Evolutionary conservation across 495 filamentous ascomycete species (phyloP).

Genomic region (Aspergillus campestris): DNA sequence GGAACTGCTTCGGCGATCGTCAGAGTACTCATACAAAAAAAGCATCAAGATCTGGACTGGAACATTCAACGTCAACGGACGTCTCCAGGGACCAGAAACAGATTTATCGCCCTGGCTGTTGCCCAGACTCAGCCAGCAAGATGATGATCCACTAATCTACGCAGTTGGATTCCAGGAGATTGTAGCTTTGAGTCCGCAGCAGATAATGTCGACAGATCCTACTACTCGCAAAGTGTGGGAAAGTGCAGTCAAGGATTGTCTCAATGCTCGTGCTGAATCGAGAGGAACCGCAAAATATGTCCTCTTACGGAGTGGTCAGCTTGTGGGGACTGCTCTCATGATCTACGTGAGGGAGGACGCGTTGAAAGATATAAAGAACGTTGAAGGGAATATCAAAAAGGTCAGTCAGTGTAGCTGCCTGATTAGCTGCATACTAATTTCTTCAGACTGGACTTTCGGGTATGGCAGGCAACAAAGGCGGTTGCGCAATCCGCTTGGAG

Average conservation of each 20-base stretch:
- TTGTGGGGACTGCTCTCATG: constrained; percentile 87
- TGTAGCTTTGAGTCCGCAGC: constrained; percentile 89
- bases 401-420: constrained; percentile 16
- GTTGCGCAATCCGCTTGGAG: constrained; percentile 93
- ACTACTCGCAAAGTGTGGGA: constrained; percentile 81
- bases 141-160: constrained; percentile 48
- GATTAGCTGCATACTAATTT: constrained; percentile 5
- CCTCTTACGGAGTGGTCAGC: constrained; percentile 80
- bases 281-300: constrained; percentile 71
- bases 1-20: constrained; percentile 56
- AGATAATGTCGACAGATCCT: constrained; percentile 98
- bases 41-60: constrained; percentile 64
- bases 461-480: constrained; percentile 96
- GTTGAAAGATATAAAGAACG: constrained; percentile 81
- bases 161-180: constrained; percentile 96
- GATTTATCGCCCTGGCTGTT: constrained; percentile 81
- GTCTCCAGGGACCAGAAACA: constrained; percentile 60
- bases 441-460: constrained; percentile 82
- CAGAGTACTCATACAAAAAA: constrained; percentile 46
- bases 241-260: constrained; percentile 60
- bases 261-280: constrained; percentile 60
- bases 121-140: constrained; percentile 42
- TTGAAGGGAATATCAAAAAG: constrained; percentile 93
- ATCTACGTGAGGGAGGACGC: constrained; percentile 77
- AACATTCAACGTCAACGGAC: constrained; percentile 92